Percentiles rank a stretch among this genome's conserved stretches.
Evolutionary conservation across 345 rosid species (phyloP).

Genomic region (Ceriops tagal): DNA sequence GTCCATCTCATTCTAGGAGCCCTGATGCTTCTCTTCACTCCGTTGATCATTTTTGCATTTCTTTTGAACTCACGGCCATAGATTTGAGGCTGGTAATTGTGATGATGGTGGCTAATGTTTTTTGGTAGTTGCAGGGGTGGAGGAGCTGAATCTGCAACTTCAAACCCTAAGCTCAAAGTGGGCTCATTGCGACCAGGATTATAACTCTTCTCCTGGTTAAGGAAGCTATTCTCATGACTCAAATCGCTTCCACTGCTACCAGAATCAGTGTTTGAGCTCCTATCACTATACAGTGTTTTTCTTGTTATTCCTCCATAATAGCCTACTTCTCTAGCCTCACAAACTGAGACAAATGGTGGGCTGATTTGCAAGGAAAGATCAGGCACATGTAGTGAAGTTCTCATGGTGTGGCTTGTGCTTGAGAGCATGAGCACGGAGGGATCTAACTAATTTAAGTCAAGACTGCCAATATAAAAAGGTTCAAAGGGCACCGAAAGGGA

Average conservation of each 20-base stretch:
- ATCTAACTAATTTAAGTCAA: conserved; percentile 18
- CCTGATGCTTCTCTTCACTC: conserved; percentile 63
- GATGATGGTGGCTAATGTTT: conserved; percentile 33
- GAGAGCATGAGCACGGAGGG: conserved; percentile 34
- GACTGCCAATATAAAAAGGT: conserved; percentile 1
- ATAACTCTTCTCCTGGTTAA: conserved; percentile 23
- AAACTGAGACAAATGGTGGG: conserved; percentile 47
- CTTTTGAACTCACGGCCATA: conserved; percentile 80
- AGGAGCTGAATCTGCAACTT: conserved; percentile 33
- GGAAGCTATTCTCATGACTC: conserved; percentile 60
- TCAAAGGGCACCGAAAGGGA: conserved; percentile 28
- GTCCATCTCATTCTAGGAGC: conserved; percentile 99
- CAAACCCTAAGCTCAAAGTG: conserved; percentile 67
- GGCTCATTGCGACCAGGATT: conserved; percentile 35
- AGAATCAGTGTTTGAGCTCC: conserved; percentile 69
- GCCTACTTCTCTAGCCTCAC: conserved; percentile 18
- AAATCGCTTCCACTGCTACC: conserved; percentile 69
- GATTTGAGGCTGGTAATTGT: conserved; percentile 57
- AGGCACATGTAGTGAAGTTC: conserved; percentile 38
- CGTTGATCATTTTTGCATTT: conserved; percentile 40
- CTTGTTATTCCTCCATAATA: conserved; percentile 20
- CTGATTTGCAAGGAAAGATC: conserved; percentile 94
- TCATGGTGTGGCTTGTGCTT: conserved; percentile 31
- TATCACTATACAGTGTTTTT: conserved; percentile 38
- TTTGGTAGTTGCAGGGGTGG: conserved; percentile 21